Evolutionary conservation across 768 basidiomycete genomes (phyloP).

Genomic region (Macrolepiota albuminosa): DNA sequence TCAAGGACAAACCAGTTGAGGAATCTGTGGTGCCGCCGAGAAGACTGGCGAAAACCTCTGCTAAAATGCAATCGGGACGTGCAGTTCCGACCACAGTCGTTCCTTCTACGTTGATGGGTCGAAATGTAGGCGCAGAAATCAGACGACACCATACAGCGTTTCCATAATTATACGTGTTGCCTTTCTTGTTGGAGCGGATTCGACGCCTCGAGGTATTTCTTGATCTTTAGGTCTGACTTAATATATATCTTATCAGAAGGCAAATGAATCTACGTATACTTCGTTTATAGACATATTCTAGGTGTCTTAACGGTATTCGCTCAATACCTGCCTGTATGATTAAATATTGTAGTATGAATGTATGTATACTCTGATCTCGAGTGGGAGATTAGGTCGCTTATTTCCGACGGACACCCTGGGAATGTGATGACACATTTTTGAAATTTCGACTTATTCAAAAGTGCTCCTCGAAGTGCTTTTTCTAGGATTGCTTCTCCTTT

Average conservation of each 20-base stretch:
- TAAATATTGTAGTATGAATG: not conserved
- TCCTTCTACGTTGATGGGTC: slow-evolving; percentile 6
- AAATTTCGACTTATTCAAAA: not conserved
- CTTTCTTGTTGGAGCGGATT: not conserved
- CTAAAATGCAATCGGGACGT: slow-evolving; percentile 1
- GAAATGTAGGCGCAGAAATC: slow-evolving; percentile 1
- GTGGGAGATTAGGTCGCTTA: not conserved
- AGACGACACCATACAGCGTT: slow-evolving; percentile 1
- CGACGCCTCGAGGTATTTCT: not conserved
- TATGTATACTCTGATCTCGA: not conserved
- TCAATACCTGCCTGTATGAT: slow-evolving; percentile 1
- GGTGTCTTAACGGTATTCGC: not conserved
- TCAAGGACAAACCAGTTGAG: slow-evolving; percentile 57
- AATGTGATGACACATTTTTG: slow-evolving; percentile 5
- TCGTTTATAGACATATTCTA: slow-evolving; percentile 10
- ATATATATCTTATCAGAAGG: not conserved
- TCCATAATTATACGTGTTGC: not conserved
- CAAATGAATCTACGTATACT: not conserved
- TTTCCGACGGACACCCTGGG: not conserved
- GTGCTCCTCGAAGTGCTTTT: not conserved
- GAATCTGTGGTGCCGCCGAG: slow-evolving; percentile 22
- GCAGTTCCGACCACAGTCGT: slow-evolving; percentile 6
- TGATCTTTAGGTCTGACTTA: not conserved
- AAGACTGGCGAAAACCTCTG: not conserved
- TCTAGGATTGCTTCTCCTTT: not conserved